Base-by-base conservation (phyloP, 371 early-diverging fungal genomes). In the Smittium culicis region DNA sequence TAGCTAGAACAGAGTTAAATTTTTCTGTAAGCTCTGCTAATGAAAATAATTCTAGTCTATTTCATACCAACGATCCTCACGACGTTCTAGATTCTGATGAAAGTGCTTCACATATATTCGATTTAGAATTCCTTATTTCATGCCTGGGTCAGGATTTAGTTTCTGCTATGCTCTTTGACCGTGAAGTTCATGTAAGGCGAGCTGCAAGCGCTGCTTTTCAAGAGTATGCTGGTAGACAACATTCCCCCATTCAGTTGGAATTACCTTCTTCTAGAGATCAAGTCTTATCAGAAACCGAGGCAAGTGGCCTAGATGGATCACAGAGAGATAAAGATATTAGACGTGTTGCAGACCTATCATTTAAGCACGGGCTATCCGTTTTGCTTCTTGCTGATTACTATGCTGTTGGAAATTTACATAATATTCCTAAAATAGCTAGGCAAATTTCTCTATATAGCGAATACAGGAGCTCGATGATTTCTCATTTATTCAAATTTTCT, bases 131-230 rank as follows among this genome's bases (percentile, higher is more conserved):
- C 31, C 61, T 11, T 11, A 45, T 45, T 20, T 45, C 45, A 11
- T 45, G 45, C 45, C 75, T 95, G 68, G 89, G 92, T 1, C 82
- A 83, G 25, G 80, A 81, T 20, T 75, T 97, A 32, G 86, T 92
- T 1, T 83, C 86, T 0, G 86, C 87, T 3, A 85, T 91, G 0
- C 81, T 92, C 1, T 89, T 91, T 76, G 98, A 98, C 75, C 84
- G 98, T 25, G 98, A 98, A 68, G 83, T 94, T 54, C 89, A 92
- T 67, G 89, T 96, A 11, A 85, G 98, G 27, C 80, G 98, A n/a
- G 98, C 98, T 0, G 88, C 89, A 34, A 86, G 88, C 70, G 97
- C 98, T 27, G 96, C 98, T 0, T 95, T 96, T 73, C 98, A 98
- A 74, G 98, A 98, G 72, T 90, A 91, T 67, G 96, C 93, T 30